A percentile compares a stretch with the other conserved stretches of the same genome.
These are phyloP conservation scores for Fomitopsis schrenkii DNA, from an alignment of 1,284 basidiomycete species.

Conservation along the genomic window DNA sequence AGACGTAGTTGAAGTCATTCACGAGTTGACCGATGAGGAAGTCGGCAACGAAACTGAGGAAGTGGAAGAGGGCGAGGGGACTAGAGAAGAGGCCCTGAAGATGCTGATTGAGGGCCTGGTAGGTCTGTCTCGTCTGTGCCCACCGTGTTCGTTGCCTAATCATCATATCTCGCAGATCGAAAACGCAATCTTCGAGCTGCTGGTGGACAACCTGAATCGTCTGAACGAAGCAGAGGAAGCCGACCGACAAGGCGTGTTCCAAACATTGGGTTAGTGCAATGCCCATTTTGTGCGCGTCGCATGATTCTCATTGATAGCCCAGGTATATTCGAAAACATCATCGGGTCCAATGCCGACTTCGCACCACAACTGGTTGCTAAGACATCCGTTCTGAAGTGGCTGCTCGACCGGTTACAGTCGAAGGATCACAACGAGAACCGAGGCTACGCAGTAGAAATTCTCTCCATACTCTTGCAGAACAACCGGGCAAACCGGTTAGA, in stretches of 20 bases:
- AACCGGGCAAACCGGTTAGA: constrained; percentile 61
- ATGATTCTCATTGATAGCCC: not conserved
- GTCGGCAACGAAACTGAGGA: constrained; percentile 76
- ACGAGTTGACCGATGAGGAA: constrained; percentile 96
- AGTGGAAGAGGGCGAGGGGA: constrained; percentile 59
- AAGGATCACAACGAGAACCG: constrained; percentile 82
- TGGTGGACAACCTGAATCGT: constrained; percentile 85
- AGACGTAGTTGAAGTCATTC: constrained; percentile 86
- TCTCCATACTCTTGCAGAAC: constrained; percentile 86
- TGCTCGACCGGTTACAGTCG: constrained; percentile 73
- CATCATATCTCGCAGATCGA: constrained; percentile 51
- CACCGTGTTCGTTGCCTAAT: not conserved
- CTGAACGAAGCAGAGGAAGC: constrained; percentile 84
- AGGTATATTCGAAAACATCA: constrained; percentile 92
- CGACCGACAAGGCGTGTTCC: constrained; percentile 87
- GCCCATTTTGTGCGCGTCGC: not conserved
- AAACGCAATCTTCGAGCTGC: constrained; percentile 80
- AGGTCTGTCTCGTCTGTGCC: constrained; percentile 27
- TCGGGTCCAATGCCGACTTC: constrained; percentile 80
- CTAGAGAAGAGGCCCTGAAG: constrained; percentile 69
- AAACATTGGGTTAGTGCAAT: constrained; percentile 66
- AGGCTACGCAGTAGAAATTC: constrained; percentile 82
- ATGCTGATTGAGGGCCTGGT: constrained; percentile 74
- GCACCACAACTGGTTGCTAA: constrained; percentile 67
- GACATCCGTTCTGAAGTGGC: constrained; percentile 77